These are phyloP conservation scores for Babjeviella inositovora DNA, from an alignment of 805 yeast genomes.

Conservation along the genomic window DNA sequence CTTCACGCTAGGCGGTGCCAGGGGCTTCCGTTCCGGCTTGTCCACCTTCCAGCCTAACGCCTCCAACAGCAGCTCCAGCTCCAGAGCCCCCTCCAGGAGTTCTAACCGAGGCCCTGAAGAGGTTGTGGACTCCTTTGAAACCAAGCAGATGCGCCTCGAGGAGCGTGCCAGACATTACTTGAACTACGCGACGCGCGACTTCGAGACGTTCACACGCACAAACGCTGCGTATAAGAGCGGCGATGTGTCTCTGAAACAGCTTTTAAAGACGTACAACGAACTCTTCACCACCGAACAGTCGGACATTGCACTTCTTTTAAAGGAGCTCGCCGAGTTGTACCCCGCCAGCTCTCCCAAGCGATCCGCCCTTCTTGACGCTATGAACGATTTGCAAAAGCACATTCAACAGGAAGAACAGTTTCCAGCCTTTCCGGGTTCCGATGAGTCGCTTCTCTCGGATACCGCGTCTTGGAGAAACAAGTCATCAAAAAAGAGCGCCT, in stretches of 20 bases:
- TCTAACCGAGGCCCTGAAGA: conserved; percentile 7
- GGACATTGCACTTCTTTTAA: conserved; percentile 40
- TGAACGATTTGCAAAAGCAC: conserved; percentile 9
- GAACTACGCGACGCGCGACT: conserved; percentile 27
- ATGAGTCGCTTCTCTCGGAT: conserved; percentile 3
- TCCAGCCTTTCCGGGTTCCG: conserved; percentile 26
- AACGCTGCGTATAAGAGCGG: conserved; percentile 31
- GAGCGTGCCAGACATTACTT: conserved; percentile 78
- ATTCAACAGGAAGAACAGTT: conserved; percentile 18
- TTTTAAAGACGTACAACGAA: conserved; percentile 25
- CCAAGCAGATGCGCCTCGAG: conserved; percentile 49
- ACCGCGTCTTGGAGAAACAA: conserved; percentile 5
- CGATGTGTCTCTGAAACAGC: conserved; percentile 26
- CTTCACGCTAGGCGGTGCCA: conserved; percentile 16
- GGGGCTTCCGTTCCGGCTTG: conserved; percentile 9
- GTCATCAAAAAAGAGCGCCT: conserved; percentile 5
- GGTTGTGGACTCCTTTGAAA: conserved; percentile 21
- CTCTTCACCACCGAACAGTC: conserved; percentile 26
- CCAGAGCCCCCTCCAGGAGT: background rate
- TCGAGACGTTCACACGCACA: conserved; percentile 28
- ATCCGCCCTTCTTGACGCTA: conserved; percentile 16
- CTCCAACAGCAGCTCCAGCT: conserved; percentile 1
- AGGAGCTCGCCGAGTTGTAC: conserved; percentile 44
- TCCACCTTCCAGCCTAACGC: conserved; percentile 2
- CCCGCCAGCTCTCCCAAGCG: conserved; percentile 26